These are phyloP conservation scores for Nematocida sp. DNA, from an alignment of 371 early-diverging fungal genomes.

Conservation along the genomic window DNA sequence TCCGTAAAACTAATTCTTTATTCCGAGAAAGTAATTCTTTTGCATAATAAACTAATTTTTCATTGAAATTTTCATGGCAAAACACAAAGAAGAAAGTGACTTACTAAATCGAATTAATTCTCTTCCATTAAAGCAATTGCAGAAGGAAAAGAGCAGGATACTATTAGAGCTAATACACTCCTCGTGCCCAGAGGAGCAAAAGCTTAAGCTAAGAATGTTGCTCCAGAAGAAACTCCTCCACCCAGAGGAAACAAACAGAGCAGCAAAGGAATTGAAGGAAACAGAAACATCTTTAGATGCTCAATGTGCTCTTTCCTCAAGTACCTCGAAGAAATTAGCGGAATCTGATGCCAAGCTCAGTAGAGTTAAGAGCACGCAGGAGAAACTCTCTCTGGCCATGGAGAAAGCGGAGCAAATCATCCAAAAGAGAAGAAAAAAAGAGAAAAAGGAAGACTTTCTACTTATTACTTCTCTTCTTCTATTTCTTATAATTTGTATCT, in stretches of 20 bases:
- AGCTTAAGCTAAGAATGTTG: slow-evolving; percentile 27
- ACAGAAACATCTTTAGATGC: slow-evolving; percentile 22
- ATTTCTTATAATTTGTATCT: slow-evolving; percentile 35
- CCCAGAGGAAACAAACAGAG: background rate
- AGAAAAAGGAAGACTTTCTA: slow-evolving; percentile 38
- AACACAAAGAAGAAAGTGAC: too few species aligned
- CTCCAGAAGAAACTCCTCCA: slow-evolving; percentile 37
- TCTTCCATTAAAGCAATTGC: slow-evolving; percentile 7
- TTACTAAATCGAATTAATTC: slow-evolving; percentile 5
- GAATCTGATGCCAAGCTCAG: slow-evolving; percentile 51
- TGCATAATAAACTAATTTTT: too few species aligned
- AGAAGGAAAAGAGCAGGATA: slow-evolving; percentile 22
- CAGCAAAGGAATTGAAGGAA: background rate
- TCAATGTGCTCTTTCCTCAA: slow-evolving; percentile 5
- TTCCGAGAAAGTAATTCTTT: too few species aligned
- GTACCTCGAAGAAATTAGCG: slow-evolving; percentile 21
- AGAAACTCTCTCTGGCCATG: slow-evolving; percentile 38
- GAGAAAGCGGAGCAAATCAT: slow-evolving; percentile 10
- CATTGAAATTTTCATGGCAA: too few species aligned
- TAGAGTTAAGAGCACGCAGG: slow-evolving; percentile 44
- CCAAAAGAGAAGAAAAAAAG: slow-evolving; percentile 23
- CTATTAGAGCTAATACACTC: slow-evolving; percentile 11
- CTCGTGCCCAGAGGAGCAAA: slow-evolving; percentile 2
- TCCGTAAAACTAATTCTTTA: too few species aligned
- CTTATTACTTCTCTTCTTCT: slow-evolving; percentile 23